Evolutionary conservation across 352 stramenopile genomes (phyloP).

Genomic region (Globisporangium parvum): DNA sequence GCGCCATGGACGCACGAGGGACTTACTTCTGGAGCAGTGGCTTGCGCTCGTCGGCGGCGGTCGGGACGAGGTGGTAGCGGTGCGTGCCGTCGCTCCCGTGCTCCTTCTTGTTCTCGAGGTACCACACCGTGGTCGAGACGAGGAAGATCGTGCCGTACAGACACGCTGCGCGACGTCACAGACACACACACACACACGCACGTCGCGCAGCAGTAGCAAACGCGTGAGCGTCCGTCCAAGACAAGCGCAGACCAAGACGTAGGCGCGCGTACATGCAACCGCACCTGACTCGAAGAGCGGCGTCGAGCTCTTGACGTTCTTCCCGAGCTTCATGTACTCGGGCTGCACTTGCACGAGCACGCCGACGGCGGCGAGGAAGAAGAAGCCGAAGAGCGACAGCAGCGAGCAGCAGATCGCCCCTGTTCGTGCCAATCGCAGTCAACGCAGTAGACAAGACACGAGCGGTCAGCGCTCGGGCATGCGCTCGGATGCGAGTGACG

Average conservation of each 20-base stretch:
- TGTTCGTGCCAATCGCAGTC: slow-evolving; percentile 11
- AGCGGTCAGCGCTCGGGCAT: background rate
- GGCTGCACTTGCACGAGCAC: slow-evolving; percentile 71
- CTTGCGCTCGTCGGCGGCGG: slow-evolving; percentile 51
- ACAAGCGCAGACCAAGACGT: background rate
- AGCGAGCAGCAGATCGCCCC: slow-evolving; percentile 71
- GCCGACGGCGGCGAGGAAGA: slow-evolving; percentile 66
- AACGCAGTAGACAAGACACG: background rate
- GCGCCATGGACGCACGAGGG: background rate
- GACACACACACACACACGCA: too few relatives aligned
- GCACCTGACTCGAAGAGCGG: slow-evolving; percentile 63
- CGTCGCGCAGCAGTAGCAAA: background rate
- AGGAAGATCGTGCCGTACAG: slow-evolving; percentile 72
- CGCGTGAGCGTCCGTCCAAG: background rate
- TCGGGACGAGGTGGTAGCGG: slow-evolving; percentile 39
- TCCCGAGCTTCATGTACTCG: slow-evolving; percentile 82
- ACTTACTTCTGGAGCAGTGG: slow-evolving; percentile 52
- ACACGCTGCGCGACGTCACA: slow-evolving; percentile 24
- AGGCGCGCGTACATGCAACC: background rate
- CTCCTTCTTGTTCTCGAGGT: slow-evolving; percentile 62
- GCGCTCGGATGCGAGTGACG: background rate
- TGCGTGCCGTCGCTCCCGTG: slow-evolving; percentile 13
- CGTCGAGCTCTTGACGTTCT: slow-evolving; percentile 50
- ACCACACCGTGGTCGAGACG: slow-evolving; percentile 60
- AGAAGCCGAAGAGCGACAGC: slow-evolving; percentile 62